phyloP scores from a whole-genome alignment of 768 basidiomycete genomes.

The Hygrocybe coccinea region DNA sequence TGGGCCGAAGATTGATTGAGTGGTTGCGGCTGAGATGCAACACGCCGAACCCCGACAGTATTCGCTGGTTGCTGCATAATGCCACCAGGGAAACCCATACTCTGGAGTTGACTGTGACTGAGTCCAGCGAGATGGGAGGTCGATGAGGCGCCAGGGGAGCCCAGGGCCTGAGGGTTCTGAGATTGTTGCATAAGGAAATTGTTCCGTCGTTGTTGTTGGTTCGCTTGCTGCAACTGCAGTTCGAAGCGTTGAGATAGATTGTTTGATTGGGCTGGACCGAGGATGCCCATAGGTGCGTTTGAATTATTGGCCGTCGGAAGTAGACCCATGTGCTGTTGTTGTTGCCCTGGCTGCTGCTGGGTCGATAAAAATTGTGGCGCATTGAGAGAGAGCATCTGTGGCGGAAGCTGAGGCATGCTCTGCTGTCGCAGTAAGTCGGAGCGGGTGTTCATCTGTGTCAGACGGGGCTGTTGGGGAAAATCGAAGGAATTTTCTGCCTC shows the following conservation, averaged over 20 bases:
- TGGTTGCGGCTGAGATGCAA: slow-evolving; percentile 52
- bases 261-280: slow-evolving; percentile 27
- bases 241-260: slow-evolving; percentile 21
- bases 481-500: slow-evolving; percentile 7
- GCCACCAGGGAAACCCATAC: slow-evolving; percentile 39
- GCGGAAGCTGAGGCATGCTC: slow-evolving; percentile 36
- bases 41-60: slow-evolving; percentile 44
- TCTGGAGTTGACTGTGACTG: slow-evolving; percentile 34
- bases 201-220: slow-evolving; percentile 30
- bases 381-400: slow-evolving; percentile 34
- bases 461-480: not conserved
- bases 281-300: slow-evolving; percentile 36
- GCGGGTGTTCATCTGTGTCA: slow-evolving; percentile 47
- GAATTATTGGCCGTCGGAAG: slow-evolving; percentile 28
- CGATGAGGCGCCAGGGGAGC: slow-evolving; percentile 18
- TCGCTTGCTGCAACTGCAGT: slow-evolving; percentile 27
- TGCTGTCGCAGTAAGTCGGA: slow-evolving; percentile 46
- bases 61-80: slow-evolving; percentile 38
- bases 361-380: slow-evolving; percentile 34
- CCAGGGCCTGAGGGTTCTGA: slow-evolving; percentile 31
- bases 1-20: slow-evolving; percentile 35
- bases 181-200: slow-evolving; percentile 34
- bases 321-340: slow-evolving; percentile 27
- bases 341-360: slow-evolving; percentile 37
- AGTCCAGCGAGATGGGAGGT: slow-evolving; percentile 31